These are phyloP conservation scores for Pulveroboletus ravenelii DNA, from an alignment of 768 basidiomycete species.

Conservation along the genomic window DNA sequence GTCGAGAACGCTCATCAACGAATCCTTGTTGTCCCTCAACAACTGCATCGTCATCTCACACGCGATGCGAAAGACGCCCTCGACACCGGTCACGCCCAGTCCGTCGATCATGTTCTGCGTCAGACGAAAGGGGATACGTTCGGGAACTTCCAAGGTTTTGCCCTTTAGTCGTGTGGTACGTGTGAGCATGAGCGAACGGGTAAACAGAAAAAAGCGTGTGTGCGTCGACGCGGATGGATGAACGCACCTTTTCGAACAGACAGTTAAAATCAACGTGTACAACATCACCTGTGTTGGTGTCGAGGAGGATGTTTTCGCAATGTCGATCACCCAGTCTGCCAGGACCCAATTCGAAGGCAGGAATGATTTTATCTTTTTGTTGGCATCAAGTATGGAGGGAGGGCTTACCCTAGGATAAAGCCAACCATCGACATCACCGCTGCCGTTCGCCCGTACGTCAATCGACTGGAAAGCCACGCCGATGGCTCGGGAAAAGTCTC, in stretches of 20 bases:
- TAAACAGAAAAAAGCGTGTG: neutral
- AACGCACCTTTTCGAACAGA: slow-evolving; percentile 86
- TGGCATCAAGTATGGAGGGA: neutral
- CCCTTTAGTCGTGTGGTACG: slow-evolving; percentile 41
- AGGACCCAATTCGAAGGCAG: neutral
- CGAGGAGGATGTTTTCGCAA: slow-evolving; percentile 93
- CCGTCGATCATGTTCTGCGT: slow-evolving; percentile 93
- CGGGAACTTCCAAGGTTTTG: slow-evolving; percentile 80
- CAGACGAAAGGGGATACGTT: slow-evolving; percentile 90
- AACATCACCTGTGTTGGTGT: slow-evolving; percentile 80
- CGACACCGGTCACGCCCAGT: slow-evolving; percentile 87
- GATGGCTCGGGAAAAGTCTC: slow-evolving; percentile 96
- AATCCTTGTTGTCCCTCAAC: slow-evolving; percentile 86
- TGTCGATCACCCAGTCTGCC: slow-evolving; percentile 94
- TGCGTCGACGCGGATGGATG: too few species aligned
- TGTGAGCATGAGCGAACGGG: neutral
- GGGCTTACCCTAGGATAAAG: slow-evolving; percentile 79
- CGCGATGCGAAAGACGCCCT: slow-evolving; percentile 89
- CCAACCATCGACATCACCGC: slow-evolving; percentile 99
- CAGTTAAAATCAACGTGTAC: slow-evolving; percentile 99
- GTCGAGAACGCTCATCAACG: slow-evolving; percentile 91
- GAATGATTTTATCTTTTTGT: neutral
- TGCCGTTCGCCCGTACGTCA: slow-evolving; percentile 80
- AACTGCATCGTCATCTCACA: slow-evolving; percentile 88
- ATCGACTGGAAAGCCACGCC: slow-evolving; percentile 87